Conservation (phyloP, 176 grass and related monocot genomes). For the Thinopyrum elongatum region DNA sequence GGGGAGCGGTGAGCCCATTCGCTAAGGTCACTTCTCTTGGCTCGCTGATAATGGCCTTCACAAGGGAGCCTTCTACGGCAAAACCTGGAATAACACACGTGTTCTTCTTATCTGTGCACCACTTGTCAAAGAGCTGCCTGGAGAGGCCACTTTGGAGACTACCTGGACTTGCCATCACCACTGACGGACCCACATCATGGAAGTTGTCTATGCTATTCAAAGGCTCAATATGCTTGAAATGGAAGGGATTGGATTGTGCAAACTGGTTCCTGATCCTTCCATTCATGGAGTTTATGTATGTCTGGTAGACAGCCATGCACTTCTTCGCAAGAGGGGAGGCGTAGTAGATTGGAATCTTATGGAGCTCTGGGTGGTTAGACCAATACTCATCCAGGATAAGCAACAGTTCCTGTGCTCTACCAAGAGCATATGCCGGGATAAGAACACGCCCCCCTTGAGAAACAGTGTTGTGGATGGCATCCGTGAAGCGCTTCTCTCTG, state of each 20-base stretch:
- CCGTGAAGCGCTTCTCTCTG: conserved; percentile 90
- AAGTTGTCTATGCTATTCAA: conserved; percentile 96
- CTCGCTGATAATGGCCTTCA: conserved; percentile 89
- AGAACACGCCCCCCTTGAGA: conserved; percentile 81
- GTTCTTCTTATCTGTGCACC: conserved; percentile 97
- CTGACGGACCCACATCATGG: conserved; percentile 83
- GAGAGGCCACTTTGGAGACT: conserved; percentile 88
- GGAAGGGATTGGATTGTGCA: conserved; percentile 88
- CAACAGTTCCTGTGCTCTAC: conserved; percentile 85
- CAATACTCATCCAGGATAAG: conserved; percentile 98
- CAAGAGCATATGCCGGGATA: conserved; percentile 93
- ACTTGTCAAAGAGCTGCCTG: conserved; percentile 92
- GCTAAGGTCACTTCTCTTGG: conserved; percentile 94
- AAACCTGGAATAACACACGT: conserved; percentile 87
- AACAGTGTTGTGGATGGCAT: conserved; percentile 75
- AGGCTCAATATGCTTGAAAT: conserved; percentile 89
- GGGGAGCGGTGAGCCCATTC: conserved; percentile 83
- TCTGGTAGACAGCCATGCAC: conserved; percentile 98
- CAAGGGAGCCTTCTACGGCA: conserved; percentile 81
- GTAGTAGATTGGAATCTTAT: conserved; percentile 96
- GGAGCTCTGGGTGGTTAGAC: conserved; percentile 89
- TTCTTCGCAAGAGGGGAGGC: conserved; percentile 93
- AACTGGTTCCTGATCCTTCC: conserved; percentile 90
- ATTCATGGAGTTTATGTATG: conserved; percentile 98
- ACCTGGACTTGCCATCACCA: conserved; percentile 93